Conservation (phyloP, 2,329 filamentous ascomycete genomes). For the Epichloe elymi region DNA sequence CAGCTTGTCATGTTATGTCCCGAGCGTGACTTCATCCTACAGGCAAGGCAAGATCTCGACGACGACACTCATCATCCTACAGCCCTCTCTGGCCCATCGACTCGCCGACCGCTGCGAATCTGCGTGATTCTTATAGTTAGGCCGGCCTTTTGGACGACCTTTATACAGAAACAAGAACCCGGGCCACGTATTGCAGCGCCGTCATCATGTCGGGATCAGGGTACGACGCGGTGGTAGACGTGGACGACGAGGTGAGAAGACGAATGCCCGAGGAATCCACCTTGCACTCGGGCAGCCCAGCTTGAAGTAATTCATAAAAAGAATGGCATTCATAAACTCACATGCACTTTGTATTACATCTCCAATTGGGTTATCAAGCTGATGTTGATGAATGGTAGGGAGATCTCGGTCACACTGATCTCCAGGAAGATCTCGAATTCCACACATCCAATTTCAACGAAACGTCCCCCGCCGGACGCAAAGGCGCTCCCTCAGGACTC, state of each 20-base stretch:
- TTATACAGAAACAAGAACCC: constrained; percentile 3
- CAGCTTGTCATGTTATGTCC: not conserved
- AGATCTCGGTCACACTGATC: constrained; percentile 93
- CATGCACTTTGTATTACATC: not conserved
- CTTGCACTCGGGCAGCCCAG: not conserved
- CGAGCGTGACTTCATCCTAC: not conserved
- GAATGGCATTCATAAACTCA: not conserved
- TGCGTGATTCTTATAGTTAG: not conserved
- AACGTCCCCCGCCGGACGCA: constrained; percentile 34
- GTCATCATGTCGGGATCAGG: constrained; percentile 63
- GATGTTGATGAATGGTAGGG: constrained; percentile 44
- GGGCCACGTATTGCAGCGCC: constrained; percentile 10
- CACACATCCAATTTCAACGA: constrained; percentile 80
- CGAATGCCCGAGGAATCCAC: not conserved
- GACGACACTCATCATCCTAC: not conserved
- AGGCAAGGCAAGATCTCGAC: not conserved
- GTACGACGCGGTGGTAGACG: constrained; percentile 96
- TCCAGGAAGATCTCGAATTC: constrained; percentile 98
- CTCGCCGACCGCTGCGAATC: not conserved
- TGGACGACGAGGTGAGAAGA: constrained; percentile 71
- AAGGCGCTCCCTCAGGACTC: constrained; percentile 36
- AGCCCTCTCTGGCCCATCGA: not conserved
- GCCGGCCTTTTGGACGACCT: not conserved
- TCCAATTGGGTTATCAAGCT: not conserved
- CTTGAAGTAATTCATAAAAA: not conserved